Percentiles rank a stretch among this genome's conserved stretches.
Conservation (phyloP, 352 stramenopile species). For the Phytophthora pinifolia region DNA sequence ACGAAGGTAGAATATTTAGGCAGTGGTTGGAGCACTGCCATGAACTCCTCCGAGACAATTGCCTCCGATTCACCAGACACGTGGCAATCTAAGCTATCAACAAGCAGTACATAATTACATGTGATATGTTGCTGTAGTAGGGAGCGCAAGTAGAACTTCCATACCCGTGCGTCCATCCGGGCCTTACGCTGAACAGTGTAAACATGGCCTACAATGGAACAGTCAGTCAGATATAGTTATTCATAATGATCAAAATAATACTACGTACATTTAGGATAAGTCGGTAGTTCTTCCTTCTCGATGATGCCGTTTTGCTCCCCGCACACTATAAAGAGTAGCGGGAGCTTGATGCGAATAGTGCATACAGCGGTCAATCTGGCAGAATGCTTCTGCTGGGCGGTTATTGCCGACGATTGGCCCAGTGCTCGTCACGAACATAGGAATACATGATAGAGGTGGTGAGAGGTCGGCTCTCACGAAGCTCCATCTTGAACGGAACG, state of each 20-base stretch:
- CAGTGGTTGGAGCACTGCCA: conserved; percentile 4
- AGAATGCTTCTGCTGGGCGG: conserved; percentile 19
- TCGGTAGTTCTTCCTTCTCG: conserved; percentile 7
- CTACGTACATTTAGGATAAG: conserved; percentile 7
- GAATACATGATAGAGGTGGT: background rate
- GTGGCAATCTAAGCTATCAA: conserved; percentile 3
- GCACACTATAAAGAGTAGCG: no score
- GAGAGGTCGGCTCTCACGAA: background rate
- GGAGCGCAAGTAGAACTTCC: conserved; percentile 15
- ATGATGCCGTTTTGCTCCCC: conserved; percentile 7
- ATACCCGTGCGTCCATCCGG: conserved; percentile 14
- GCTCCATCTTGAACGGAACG: conserved; percentile 1
- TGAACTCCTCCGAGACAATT: background rate
- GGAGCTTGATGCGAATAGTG: conserved; percentile 7
- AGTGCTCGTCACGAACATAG: conserved; percentile 4
- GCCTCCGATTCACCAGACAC: conserved; percentile 2
- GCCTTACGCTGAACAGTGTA: conserved; percentile 20
- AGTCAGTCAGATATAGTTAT: no score
- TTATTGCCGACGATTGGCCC: conserved; percentile 6
- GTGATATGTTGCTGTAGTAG: conserved; percentile 9
- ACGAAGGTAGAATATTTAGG: conserved; percentile 6
- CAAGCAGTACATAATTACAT: background rate
- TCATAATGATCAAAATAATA: no score
- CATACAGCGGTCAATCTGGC: conserved; percentile 10
- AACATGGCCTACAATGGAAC: conserved; percentile 2